Percentiles rank a stretch among this genome's conserved stretches.
Conservation (phyloP, 2,329 filamentous ascomycete genomes). For the Colletotrichum sp. region DNA sequence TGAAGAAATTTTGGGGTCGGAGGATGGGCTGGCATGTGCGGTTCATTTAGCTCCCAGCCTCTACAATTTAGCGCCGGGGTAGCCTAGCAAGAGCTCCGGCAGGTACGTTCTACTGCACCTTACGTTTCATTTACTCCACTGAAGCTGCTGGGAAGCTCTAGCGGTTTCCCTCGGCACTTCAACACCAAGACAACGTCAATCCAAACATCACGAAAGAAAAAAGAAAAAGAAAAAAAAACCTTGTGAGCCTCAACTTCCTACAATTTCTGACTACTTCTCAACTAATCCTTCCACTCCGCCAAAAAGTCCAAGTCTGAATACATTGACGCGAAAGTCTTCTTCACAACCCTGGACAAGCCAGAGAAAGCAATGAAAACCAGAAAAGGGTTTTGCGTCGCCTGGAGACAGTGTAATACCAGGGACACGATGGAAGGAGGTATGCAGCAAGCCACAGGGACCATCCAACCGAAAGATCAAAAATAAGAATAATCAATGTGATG, state of each 20-base stretch:
- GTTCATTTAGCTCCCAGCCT: not conserved
- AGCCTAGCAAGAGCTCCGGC: not conserved
- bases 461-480: conserved; percentile 1
- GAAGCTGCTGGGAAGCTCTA: not conserved
- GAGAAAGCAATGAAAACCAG: conserved; percentile 5
- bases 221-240: not conserved
- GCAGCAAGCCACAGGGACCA: conserved; percentile 8
- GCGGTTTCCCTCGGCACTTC: not conserved
- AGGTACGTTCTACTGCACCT: not conserved
- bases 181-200: not conserved
- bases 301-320: not conserved
- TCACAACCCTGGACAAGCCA: conserved; percentile 7
- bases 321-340: not conserved
- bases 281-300: not conserved
- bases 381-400: conserved; percentile 4
- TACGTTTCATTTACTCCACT: not conserved
- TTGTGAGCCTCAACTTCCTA: not conserved
- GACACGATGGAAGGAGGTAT: conserved; percentile 10
- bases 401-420: conserved; percentile 16
- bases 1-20: conserved; percentile 3
- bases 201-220: not conserved
- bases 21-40: not conserved
- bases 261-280: not conserved
- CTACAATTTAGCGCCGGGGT: conserved; percentile 6
- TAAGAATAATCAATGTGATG: conserved; percentile 2